phyloP scores from a whole-genome alignment of 2,329 filamentous ascomycete genomes.

The Aspergillus hiratsukae region DNA sequence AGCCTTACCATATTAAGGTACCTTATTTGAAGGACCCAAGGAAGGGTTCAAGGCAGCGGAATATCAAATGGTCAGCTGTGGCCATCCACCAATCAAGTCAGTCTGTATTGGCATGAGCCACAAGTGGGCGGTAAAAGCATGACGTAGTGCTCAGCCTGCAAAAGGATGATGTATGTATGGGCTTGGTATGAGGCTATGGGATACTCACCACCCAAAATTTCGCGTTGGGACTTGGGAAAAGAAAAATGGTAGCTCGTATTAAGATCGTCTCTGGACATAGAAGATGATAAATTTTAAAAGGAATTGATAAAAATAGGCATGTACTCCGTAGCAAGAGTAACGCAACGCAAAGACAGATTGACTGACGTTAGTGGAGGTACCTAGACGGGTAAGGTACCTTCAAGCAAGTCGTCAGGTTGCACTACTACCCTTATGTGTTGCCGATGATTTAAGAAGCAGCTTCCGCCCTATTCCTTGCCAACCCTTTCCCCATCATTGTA shows the following conservation, averaged over 20 bases:
- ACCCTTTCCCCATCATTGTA: not conserved
- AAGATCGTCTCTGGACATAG: not conserved
- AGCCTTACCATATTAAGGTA: not conserved
- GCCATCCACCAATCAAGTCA: constrained; percentile 5
- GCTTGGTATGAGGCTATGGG: not conserved
- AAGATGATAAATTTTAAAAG: not conserved
- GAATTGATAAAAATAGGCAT: not conserved
- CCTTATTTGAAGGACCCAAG: not conserved
- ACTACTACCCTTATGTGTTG: not conserved
- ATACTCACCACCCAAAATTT: not conserved
- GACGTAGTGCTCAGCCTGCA: constrained; percentile 6
- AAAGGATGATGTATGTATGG: not conserved
- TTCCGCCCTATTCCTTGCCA: not conserved
- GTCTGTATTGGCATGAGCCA: constrained; percentile 5
- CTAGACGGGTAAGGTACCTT: not conserved
- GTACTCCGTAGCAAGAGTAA: not conserved
- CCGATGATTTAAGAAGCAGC: constrained; percentile 5
- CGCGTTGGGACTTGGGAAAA: not conserved
- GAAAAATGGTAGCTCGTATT: not conserved
- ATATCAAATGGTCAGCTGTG: constrained; percentile 2
- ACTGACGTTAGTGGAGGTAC: not conserved
- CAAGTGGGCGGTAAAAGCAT: constrained; percentile 6
- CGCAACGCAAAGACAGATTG: not conserved
- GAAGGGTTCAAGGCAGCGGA: constrained; percentile 5
- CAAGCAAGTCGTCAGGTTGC: not conserved